These are phyloP conservation scores for Sphaerulina populicola DNA, from an alignment of 2,329 filamentous ascomycete genomes.

Conservation along the genomic window DNA sequence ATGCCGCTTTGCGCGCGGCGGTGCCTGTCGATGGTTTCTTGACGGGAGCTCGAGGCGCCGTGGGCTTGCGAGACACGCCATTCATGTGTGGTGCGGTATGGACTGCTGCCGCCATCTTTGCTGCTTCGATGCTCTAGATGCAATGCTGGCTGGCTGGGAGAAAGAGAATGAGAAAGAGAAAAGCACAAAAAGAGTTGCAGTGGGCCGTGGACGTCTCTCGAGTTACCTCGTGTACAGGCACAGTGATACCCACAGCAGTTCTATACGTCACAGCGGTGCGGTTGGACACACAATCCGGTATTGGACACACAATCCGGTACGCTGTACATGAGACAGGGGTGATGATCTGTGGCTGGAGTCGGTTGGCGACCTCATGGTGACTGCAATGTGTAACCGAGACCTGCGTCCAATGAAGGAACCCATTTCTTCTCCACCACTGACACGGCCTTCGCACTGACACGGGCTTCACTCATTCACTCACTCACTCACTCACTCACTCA, in stretches of 20 bases:
- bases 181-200: no score
- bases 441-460: neutral
- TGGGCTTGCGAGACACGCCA: conserved; percentile 23
- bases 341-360: conserved; percentile 11
- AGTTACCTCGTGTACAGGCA: no score
- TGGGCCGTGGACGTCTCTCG: no score
- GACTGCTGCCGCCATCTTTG: conserved; percentile 20
- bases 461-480: neutral
- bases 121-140: neutral
- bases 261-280: conserved; percentile 10
- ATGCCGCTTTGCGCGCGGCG: conserved; percentile 29
- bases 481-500: neutral
- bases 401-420: no score
- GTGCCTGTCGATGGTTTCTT: conserved; percentile 9
- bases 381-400: neutral
- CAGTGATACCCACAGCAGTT: no score
- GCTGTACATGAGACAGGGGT: conserved; percentile 7
- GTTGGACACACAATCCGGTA: conserved; percentile 2
- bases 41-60: conserved; percentile 19
- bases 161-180: no score
- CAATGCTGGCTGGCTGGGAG: no score
- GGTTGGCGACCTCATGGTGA: neutral
- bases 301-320: conserved; percentile 2
- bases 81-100: conserved; percentile 20
- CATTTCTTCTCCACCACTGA: no score